Base-by-base conservation (phyloP, 306 rosid genomes). In the Prunus fruticosa region DNA sequence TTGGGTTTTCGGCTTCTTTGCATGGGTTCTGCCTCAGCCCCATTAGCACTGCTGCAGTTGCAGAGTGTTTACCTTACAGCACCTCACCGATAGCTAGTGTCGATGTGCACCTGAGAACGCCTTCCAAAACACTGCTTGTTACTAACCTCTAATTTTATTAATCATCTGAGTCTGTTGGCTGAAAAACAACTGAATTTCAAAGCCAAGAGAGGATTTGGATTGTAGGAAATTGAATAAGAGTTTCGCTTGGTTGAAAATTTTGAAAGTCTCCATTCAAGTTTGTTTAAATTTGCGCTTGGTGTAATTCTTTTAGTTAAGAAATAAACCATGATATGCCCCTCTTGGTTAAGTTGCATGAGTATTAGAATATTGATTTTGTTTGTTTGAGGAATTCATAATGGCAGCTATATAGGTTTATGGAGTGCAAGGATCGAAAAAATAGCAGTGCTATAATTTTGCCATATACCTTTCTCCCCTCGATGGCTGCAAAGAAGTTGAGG, bases 371-470 rank as follows among this genome's bases (percentile, higher is more conserved):
- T 27, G 60, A 27, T 60, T 23, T 60, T 73, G 46, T 54, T 52
- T 78, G 71, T 45, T 69, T 43, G 66, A 83, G 77, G 63, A 73
- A 47, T 71, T 74, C 27, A 32, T 71, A 58, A 67, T 84, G 71
- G 52, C 76, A 71, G 68, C 53, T 58, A 64, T 74, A 65, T 85
- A 95, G 99, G 99, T 96, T 92, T 87, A 88, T 91, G 90, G 99
- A 95, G 86, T 95, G 99, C 93, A 96, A 92, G 91, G 93, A 91
- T 67, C 89, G 98, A 84, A 96, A 91, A 81, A 87, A 96, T 58
- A 96, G 81, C 27, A 92, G 89, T 84, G 82, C 87, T 54, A 67
- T 91, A 75, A 69, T 85, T 87, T 71, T 96, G 86, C 93, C 96
- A 46, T 88, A 92, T 79, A 85, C 94, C 57, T 96, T 89, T 83